phyloP scores from a whole-genome alignment of 2,329 filamentous ascomycete genomes.

The Samsoniella hepiali region DNA sequence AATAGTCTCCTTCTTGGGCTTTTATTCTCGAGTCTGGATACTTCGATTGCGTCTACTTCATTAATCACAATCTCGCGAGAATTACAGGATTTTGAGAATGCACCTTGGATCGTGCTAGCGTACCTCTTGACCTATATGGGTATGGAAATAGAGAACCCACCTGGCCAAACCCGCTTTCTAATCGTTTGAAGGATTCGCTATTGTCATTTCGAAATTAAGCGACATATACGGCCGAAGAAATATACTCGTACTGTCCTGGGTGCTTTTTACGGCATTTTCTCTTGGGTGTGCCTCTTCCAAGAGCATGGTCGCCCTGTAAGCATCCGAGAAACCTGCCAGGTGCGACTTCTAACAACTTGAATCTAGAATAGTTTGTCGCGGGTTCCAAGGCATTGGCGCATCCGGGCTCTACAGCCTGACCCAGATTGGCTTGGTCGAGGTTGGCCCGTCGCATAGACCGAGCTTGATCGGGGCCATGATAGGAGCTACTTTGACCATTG shows the following conservation, averaged over 20 bases:
- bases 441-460: constrained; percentile 51
- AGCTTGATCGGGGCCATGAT: constrained; percentile 54
- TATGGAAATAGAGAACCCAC: constrained; percentile 23
- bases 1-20: constrained; percentile 49
- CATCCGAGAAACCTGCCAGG: neutral
- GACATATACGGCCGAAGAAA: constrained; percentile 56
- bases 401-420: constrained; percentile 60
- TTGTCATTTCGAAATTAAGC: constrained; percentile 56
- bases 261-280: constrained; percentile 54
- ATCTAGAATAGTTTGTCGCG: constrained; percentile 53
- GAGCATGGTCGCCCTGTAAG: constrained; percentile 51
- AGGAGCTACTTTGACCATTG: constrained; percentile 53
- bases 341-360: constrained; percentile 22
- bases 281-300: constrained; percentile 50
- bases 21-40: constrained; percentile 56
- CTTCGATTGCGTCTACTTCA: constrained; percentile 57
- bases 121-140: constrained; percentile 58
- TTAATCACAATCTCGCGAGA: constrained; percentile 55
- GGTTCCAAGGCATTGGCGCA: constrained; percentile 58
- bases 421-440: constrained; percentile 55
- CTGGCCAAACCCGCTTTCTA: neutral
- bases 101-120: constrained; percentile 53
- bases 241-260: constrained; percentile 49
- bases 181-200: constrained; percentile 46
- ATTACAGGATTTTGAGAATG: constrained; percentile 48